Evolutionary conservation across 371 early-diverging fungal species (phyloP).

Genomic region (Dipsacomyces acuminosporus): DNA sequence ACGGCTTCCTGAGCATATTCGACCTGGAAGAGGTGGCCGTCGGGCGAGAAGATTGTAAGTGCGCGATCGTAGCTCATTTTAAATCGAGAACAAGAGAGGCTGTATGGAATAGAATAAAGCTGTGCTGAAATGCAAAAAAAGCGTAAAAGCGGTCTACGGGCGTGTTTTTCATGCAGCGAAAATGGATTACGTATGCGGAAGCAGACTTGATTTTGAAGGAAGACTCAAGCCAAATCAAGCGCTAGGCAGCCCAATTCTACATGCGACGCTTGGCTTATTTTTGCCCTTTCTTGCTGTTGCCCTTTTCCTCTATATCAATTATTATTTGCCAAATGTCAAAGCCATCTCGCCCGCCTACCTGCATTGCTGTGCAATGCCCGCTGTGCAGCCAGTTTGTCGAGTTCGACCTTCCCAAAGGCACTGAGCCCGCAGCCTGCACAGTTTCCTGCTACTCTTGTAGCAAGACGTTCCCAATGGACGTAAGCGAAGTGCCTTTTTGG

Average conservation of each 20-base stretch:
- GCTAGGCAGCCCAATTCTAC: too few relatives aligned
- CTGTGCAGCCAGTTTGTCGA: constrained; percentile 50
- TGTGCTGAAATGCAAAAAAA: too few relatives aligned
- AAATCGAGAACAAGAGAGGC: too few relatives aligned
- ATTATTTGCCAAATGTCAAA: constrained; percentile 21
- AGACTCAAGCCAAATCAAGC: too few relatives aligned
- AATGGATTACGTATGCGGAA: too few relatives aligned
- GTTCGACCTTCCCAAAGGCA: constrained; percentile 51
- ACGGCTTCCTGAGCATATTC: constrained; percentile 99
- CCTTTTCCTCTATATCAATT: not conserved
- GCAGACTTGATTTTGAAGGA: too few relatives aligned
- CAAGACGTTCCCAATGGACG: constrained; percentile 39
- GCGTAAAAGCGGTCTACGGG: too few relatives aligned
- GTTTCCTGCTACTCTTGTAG: constrained; percentile 39
- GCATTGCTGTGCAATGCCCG: constrained; percentile 55
- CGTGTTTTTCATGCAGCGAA: too few relatives aligned
- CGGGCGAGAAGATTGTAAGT: constrained; percentile 99
- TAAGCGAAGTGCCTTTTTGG: constrained; percentile 46
- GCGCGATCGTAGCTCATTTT: constrained; percentile 80
- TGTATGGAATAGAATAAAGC: too few relatives aligned
- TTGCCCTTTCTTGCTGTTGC: not conserved
- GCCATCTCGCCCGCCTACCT: constrained; percentile 50
- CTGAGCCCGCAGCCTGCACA: constrained; percentile 33
- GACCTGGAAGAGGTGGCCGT: constrained; percentile 99
- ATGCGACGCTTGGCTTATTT: too few relatives aligned